Evolutionary conservation across 2,329 filamentous ascomycete species (phyloP).

Genomic region (Aspergillus tamarii): DNA sequence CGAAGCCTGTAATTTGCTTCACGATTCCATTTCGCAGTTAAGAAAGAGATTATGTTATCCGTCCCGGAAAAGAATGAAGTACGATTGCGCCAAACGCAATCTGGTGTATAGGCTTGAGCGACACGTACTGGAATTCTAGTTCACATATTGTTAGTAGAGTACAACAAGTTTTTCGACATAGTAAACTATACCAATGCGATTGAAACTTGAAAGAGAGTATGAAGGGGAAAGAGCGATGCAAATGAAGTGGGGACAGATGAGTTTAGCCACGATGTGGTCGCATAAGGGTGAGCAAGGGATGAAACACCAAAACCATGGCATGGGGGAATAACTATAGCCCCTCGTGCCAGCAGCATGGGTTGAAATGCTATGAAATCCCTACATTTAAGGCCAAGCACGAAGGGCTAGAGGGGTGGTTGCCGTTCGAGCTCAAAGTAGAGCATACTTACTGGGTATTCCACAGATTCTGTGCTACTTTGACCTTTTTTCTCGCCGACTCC

Average conservation of each 20-base stretch:
- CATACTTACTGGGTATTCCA: conserved; percentile 73
- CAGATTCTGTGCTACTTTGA: conserved; percentile 79
- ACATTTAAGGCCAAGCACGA: not conserved
- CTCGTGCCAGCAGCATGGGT: not conserved
- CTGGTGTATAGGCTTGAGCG: conserved; percentile 72
- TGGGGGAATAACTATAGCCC: not conserved
- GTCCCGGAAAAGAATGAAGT: conserved; percentile 70
- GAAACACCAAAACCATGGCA: not conserved
- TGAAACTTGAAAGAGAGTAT: not conserved
- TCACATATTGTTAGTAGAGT: conserved; percentile 3
- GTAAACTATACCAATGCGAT: not conserved
- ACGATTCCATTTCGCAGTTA: conserved; percentile 73
- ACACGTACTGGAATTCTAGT: conserved; percentile 66
- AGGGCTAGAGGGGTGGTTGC: not conserved
- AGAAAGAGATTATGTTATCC: conserved; percentile 67
- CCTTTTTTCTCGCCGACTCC: conserved; percentile 72
- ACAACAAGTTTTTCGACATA: not conserved
- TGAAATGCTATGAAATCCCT: not conserved
- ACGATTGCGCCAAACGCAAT: conserved; percentile 81
- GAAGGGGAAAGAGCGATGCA: not conserved
- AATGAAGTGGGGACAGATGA: not conserved
- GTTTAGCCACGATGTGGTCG: conserved; percentile 3
- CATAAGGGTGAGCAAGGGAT: conserved; percentile 10
- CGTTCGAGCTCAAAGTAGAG: not conserved
- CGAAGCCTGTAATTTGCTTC: conserved; percentile 74